Percentiles rank a stretch among this genome's conserved stretches.
phyloP scores from a whole-genome alignment of 2,329 filamentous ascomycete genomes.

The Nothophoma quercina region DNA sequence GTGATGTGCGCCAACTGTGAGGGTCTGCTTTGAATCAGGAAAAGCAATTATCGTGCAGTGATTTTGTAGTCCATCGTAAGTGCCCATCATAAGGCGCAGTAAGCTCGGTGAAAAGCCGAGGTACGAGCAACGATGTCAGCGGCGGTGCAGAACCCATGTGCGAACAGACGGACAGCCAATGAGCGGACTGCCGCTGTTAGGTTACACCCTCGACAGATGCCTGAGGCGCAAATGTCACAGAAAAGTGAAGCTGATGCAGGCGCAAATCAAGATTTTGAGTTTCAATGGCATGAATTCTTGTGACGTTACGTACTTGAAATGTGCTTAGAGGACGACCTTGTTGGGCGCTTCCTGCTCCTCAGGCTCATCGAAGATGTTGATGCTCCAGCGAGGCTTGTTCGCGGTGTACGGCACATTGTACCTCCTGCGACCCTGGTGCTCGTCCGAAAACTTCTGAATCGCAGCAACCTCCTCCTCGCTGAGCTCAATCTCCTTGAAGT shows the following conservation, averaged over 20 bases:
- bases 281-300: background rate
- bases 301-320: background rate
- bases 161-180: background rate
- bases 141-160: background rate
- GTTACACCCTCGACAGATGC: background rate
- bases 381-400: slow-evolving; percentile 48
- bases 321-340: slow-evolving; percentile 23
- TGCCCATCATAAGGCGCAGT: background rate
- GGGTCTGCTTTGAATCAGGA: too few species aligned
- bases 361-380: slow-evolving; percentile 38
- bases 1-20: too few species aligned
- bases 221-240: background rate
- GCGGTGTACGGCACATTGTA: slow-evolving; percentile 51
- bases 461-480: slow-evolving; percentile 32
- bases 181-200: background rate
- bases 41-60: too few species aligned
- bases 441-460: slow-evolving; percentile 61
- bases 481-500: slow-evolving; percentile 41
- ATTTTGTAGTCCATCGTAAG: background rate
- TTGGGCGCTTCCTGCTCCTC: slow-evolving; percentile 42
- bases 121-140: background rate
- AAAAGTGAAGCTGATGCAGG: too few species aligned
- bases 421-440: slow-evolving; percentile 34
- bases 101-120: background rate
- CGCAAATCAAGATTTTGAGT: background rate